Base-by-base conservation (phyloP, 164 flowering plant genomes). In the Umbellularia californica region DNA sequence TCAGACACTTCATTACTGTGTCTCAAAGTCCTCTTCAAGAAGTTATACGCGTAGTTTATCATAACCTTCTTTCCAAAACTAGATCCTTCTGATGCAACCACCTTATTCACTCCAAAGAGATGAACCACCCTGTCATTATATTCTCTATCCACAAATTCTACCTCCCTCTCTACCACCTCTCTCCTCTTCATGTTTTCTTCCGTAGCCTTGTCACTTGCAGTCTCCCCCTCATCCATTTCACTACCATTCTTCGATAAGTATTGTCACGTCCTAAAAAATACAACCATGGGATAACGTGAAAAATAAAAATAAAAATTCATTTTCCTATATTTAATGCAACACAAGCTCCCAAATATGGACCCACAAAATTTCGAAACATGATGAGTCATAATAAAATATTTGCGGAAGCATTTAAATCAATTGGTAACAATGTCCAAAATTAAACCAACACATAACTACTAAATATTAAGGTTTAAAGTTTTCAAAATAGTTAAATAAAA, bases 21-120 rank as follows among this genome's bases (percentile, higher is more conserved):
- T 75, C 89, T 85, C 79, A 88, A 74, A 62, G 85, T 88, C 74
- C 81, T 88, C 83, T 81, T 87, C 81, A 89, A 62, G 80, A 88
- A 82, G 78, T 78, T 85, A 67, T 81, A 92, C 4, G 76, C 87
- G 80, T 88, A 86, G 65, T 90, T 75, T 27, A 92, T 89, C 81
- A 88, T 12, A 11, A 86, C 62, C 79, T 65, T 86, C 84, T 89
- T 87, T 58, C 65, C 83, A 3, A 88, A 47, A 35, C 78, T 58
- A 20, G 90, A 70, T 10, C 88, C 90, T 76, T 86, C 83, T 0
- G 74, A 70, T 1, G 93, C 92, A 11, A 86, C 79, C 63, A 92
- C 90, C 70, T 93, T 94, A 70, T 65, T 84, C 77, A 89, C 86
- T 0, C 97, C 95, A 11, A 93, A 78, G 68, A 93, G 74, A 65